phyloP scores from a whole-genome alignment of 352 stramenopile species.

The Saprolegnia diclina region DNA sequence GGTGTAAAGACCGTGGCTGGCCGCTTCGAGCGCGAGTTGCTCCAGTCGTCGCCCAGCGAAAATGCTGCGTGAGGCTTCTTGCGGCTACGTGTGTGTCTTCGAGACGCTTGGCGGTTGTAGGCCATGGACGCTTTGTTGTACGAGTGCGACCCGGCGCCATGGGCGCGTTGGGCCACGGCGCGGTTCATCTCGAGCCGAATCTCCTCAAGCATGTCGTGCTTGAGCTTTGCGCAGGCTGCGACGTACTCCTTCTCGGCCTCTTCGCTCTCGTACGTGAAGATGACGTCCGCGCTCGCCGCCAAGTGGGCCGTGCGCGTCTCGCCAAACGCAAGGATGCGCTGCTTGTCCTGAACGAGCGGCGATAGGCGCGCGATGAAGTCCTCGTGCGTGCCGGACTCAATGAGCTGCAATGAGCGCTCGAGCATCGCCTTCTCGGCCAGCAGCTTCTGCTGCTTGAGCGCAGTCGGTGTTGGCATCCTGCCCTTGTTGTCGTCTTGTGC shows the following conservation, averaged over 20 bases:
- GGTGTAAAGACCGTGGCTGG: slow-evolving; percentile 22
- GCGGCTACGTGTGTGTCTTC: slow-evolving; percentile 16
- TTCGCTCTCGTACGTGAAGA: slow-evolving; percentile 78
- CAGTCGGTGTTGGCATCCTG: neutral
- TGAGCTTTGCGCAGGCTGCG: slow-evolving; percentile 68
- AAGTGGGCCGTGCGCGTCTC: slow-evolving; percentile 50
- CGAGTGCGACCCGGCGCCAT: slow-evolving; percentile 30
- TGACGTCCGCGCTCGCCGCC: slow-evolving; percentile 48
- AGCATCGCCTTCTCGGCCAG: slow-evolving; percentile 58
- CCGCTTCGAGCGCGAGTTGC: slow-evolving; percentile 4
- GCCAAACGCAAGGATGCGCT: slow-evolving; percentile 41
- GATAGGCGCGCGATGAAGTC: slow-evolving; percentile 49
- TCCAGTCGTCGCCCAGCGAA: slow-evolving; percentile 19
- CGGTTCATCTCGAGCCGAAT: slow-evolving; percentile 84
- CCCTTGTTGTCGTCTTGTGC: neutral
- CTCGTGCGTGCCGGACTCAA: slow-evolving; percentile 59
- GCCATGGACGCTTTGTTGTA: slow-evolving; percentile 21
- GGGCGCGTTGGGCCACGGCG: slow-evolving; percentile 64
- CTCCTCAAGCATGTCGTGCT: slow-evolving; percentile 80
- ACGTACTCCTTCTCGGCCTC: slow-evolving; percentile 71
- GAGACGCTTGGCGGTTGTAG: slow-evolving; percentile 16
- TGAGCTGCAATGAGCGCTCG: slow-evolving; percentile 30
- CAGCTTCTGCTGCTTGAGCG: slow-evolving; percentile 43
- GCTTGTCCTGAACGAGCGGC: slow-evolving; percentile 42
- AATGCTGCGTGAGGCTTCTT: slow-evolving; percentile 22